Evolutionary conservation across 148 eudicot genomes (phyloP).

Genomic region (Silene latifolia): DNA sequence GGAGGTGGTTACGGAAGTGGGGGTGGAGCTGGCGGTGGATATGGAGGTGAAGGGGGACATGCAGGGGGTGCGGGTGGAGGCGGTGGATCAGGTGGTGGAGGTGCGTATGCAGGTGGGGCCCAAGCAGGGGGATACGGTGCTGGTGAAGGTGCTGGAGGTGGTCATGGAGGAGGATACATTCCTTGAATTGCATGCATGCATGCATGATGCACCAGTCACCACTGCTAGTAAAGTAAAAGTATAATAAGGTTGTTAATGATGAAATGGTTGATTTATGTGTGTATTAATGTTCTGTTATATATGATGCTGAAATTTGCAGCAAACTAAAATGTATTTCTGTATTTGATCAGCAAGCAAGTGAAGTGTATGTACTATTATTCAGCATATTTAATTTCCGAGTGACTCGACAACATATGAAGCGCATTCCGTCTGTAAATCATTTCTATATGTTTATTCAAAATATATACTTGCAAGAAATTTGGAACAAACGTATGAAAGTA

Average conservation of each 20-base stretch:
- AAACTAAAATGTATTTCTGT: not conserved
- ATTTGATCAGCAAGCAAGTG: not conserved
- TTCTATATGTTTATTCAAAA: no score
- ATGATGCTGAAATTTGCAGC: not conserved
- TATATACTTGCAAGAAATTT: no score
- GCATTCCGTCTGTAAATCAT: no score
- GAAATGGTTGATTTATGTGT: no score
- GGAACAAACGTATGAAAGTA: no score
- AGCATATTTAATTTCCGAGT: not conserved
- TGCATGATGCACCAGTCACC: not conserved
- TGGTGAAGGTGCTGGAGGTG: conserved; percentile 30
- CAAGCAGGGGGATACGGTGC: conserved; percentile 29
- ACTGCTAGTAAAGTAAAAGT: not conserved
- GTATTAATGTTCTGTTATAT: conserved; percentile 1
- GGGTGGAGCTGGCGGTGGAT: conserved; percentile 23
- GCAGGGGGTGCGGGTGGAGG: conserved; percentile 32
- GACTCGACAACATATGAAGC: no score
- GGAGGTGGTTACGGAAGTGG: conserved; percentile 26
- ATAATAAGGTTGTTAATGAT: conserved; percentile 3
- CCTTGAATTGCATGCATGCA: conserved; percentile 12
- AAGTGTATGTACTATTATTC: not conserved
- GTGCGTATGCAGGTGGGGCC: conserved; percentile 21
- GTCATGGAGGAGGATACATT: conserved; percentile 22
- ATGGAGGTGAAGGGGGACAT: conserved; percentile 25
- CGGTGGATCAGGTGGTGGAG: conserved; percentile 33